phyloP scores from a whole-genome alignment of 768 basidiomycete genomes.

The Serendipita sp. region DNA sequence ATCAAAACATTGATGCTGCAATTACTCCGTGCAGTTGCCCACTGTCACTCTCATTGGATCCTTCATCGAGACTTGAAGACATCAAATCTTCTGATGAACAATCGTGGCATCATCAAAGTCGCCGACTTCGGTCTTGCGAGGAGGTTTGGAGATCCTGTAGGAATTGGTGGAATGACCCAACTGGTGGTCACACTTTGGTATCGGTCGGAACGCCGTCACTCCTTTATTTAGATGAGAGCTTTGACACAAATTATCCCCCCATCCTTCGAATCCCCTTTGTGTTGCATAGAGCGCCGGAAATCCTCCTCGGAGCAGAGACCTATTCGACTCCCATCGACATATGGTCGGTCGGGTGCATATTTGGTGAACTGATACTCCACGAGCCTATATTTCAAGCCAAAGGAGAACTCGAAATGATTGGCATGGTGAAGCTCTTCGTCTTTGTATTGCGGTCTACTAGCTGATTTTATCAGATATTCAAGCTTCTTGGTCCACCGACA shows the following conservation, averaged over 20 bases:
- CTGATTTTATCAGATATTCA: conserved; percentile 48
- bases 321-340: conserved; percentile 94
- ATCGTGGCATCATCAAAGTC: conserved; percentile 94
- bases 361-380: conserved; percentile 86
- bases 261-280: not conserved
- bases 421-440: conserved; percentile 31
- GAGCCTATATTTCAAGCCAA: conserved; percentile 98
- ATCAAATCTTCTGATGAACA: conserved; percentile 96
- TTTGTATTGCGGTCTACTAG: not conserved
- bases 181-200: conserved; percentile 99
- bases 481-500: conserved; percentile 86
- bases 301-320: conserved; percentile 78
- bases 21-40: conserved; percentile 78
- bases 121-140: conserved; percentile 95
- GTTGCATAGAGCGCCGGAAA: conserved; percentile 69
- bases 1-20: conserved; percentile 95
- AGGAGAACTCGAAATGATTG: conserved; percentile 79
- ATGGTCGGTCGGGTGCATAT: conserved; percentile 99
- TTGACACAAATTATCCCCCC: conserved; percentile 11
- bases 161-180: conserved; percentile 93
- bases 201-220: conserved; percentile 38
- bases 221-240: conserved; percentile 8
- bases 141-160: conserved; percentile 90
- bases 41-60: conserved; percentile 96
- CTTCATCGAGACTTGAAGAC: conserved; percentile 95